These are phyloP conservation scores for Rhexocercosporidium sp. DNA, from an alignment of 2,329 filamentous ascomycete species.

Conservation along the genomic window DNA sequence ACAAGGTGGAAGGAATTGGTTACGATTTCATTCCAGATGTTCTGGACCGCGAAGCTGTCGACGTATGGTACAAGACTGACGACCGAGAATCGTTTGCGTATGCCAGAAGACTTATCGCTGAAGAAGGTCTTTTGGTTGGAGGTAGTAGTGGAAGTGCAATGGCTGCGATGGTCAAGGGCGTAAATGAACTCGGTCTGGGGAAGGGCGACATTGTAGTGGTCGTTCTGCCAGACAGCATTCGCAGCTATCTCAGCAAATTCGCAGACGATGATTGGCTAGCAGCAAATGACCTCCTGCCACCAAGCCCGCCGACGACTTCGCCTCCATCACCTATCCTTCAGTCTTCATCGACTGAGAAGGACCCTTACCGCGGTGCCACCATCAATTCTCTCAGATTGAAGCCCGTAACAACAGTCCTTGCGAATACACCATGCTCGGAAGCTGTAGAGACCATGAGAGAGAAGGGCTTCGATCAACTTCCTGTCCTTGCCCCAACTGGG, in stretches of 20 bases:
- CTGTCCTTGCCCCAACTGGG: conserved; percentile 75
- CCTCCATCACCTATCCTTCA: conserved; percentile 46
- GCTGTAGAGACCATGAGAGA: conserved; percentile 99
- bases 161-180: conserved; percentile 77
- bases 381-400: conserved; percentile 86
- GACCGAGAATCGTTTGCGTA: conserved; percentile 90
- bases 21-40: conserved; percentile 99
- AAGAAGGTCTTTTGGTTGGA: conserved; percentile 92
- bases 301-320: conserved; percentile 53
- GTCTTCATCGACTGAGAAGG: conserved; percentile 49
- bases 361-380: conserved; percentile 79
- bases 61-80: conserved; percentile 98
- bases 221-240: conserved; percentile 91
- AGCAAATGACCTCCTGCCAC: conserved; percentile 87
- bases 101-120: conserved; percentile 87
- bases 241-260: conserved; percentile 98
- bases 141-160: conserved; percentile 94
- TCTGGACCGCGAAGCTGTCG: conserved; percentile 77
- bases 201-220: conserved; percentile 91
- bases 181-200: conserved; percentile 75
- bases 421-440: conserved; percentile 75
- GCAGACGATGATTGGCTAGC: conserved; percentile 99
- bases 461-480: conserved; percentile 96
- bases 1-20: conserved; percentile 98
- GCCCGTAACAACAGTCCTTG: conserved; percentile 84